These are phyloP conservation scores for Leccinum obscurum DNA, from an alignment of 768 basidiomycete species.

Conservation along the genomic window DNA sequence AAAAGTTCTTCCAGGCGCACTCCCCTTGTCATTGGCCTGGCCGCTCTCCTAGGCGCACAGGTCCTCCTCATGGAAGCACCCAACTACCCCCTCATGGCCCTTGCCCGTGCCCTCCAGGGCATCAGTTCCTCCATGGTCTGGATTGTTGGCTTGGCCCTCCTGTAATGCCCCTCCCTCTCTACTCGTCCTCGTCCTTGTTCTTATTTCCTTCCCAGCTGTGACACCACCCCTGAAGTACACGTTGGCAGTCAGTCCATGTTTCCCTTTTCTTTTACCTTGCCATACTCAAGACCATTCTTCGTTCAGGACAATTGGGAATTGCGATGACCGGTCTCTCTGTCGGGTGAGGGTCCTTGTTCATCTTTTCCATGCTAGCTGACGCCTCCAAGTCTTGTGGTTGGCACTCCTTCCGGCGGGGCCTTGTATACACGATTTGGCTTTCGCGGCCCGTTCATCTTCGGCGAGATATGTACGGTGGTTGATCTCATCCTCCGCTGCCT, in stretches of 20 bases:
- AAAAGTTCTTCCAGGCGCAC: constrained; percentile 43
- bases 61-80: constrained; percentile 64
- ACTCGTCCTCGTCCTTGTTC: neutral
- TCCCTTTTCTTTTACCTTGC: neutral
- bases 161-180: constrained; percentile 37
- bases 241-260: constrained; percentile 46
- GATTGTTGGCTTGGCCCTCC: constrained; percentile 59
- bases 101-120: constrained; percentile 61
- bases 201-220: constrained; percentile 45
- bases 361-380: neutral
- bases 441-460: constrained; percentile 59
- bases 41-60: constrained; percentile 53
- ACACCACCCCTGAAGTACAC: constrained; percentile 48
- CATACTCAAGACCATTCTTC: neutral
- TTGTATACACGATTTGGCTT: constrained; percentile 57
- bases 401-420: constrained; percentile 57
- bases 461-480: constrained; percentile 43
- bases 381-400: constrained; percentile 45
- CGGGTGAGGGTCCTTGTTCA: constrained; percentile 38
- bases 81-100: constrained; percentile 53
- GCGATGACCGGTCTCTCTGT: constrained; percentile 58
- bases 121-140: constrained; percentile 61
- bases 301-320: constrained; percentile 56
- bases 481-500: constrained; percentile 58
- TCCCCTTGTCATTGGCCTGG: constrained; percentile 52